Base-by-base conservation (phyloP, 495 filamentous ascomycete genomes). In the Neurospora sp. region DNA sequence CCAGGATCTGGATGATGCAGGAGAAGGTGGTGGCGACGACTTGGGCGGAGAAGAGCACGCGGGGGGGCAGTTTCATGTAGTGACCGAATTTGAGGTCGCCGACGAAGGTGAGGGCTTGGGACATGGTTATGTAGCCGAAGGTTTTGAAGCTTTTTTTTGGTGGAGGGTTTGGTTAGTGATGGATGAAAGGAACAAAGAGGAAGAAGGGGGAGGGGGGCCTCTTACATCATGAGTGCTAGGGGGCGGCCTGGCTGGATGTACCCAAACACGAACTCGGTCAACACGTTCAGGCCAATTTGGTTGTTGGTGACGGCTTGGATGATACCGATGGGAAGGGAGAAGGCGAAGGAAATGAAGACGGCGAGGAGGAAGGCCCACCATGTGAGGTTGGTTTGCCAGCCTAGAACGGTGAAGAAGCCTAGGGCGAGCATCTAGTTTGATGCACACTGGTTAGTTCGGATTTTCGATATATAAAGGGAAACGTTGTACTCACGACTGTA, bases 211-310 rank as follows among this genome's bases (percentile, higher is more conserved):
- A 5, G 27, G 40, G 35, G 9, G 12, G 16, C 0, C 0, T 70
- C 82, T 76, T 74, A 86, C 75, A 91, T 83, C 90, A 92, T 92
- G 46, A 91, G 84, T 0, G 88, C 91, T 16, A 92, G 73, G 0
- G 91, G 90, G 35, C 85, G 79, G 3, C 91, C 91, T 2, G 90
- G 87, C 72, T 91, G 82, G 31, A 91, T 90, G 78, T 92, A 92
- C 0, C 91, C 91, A 40, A 87, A 89, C 69, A 93, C 83, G 73
- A 92, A 92, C 79, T 92, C 91, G 4, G 91, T 91, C 66, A 92
- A 78, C 27, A 92, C 84, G 71, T 92, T 92, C 37, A 91, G 78
- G 37, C 90, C 90, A 71, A 91, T 90, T 74, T 88, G 87, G 71
- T 89, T 90, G 75, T 91, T 91, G 3, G 90, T 91, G 41, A 91